phyloP scores from a whole-genome alignment of 495 filamentous ascomycete genomes.

The Podospora pseudocomata region DNA sequence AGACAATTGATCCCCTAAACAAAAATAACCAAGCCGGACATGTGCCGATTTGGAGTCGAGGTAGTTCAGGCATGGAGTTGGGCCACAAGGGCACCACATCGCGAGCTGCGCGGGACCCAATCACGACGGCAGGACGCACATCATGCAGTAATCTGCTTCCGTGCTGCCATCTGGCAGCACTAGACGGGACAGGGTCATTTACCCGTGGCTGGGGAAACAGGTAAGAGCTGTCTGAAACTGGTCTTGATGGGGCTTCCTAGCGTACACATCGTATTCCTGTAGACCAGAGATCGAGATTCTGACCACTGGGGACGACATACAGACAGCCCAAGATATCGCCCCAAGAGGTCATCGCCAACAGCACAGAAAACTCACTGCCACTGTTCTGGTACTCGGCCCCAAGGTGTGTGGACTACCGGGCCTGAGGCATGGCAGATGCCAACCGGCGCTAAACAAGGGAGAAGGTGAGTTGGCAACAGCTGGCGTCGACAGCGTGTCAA shows the following conservation, averaged over 20 bases:
- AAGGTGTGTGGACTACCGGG: background rate
- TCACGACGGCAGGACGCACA: constrained; percentile 30
- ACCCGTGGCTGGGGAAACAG: constrained; percentile 18
- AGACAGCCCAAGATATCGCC: background rate
- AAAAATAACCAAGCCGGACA: background rate
- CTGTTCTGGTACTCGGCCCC: background rate
- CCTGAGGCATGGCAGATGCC: background rate
- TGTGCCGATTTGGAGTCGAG: constrained; percentile 6
- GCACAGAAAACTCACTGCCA: background rate
- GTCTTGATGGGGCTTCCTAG: background rate
- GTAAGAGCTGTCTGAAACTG: background rate
- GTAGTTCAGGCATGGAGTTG: constrained; percentile 34
- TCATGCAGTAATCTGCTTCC: constrained; percentile 25
- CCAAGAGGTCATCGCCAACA: background rate
- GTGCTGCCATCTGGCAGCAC: constrained; percentile 36
- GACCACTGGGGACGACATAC: background rate
- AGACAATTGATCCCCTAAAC: constrained; percentile 12
- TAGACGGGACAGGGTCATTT: constrained; percentile 26
- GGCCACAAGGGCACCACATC: constrained; percentile 29
- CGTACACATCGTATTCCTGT: background rate
- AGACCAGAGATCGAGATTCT: background rate
- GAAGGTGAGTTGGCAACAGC: constrained; percentile 7
- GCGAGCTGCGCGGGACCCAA: constrained; percentile 27
- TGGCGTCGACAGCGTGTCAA: constrained; percentile 9
- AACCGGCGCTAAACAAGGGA: constrained; percentile 1